Base-by-base conservation (phyloP, 768 basidiomycete species). In the Lyophyllum atratum region DNA sequence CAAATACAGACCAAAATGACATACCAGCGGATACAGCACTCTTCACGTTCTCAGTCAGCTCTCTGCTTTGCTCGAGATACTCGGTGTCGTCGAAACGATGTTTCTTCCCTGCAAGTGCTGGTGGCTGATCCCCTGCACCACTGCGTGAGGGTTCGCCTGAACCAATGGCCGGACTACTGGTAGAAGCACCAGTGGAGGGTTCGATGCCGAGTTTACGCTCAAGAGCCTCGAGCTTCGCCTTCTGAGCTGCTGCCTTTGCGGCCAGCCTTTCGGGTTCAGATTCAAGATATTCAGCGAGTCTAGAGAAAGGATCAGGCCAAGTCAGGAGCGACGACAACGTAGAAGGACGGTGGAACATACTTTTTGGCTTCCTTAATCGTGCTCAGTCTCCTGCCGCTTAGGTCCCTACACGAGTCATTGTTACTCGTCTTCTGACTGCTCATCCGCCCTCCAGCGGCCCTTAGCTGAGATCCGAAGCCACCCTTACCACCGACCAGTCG, bases 391-490 rank as follows among this genome's bases (percentile, higher is more conserved):
- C 96, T 77, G 1, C 96, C 96, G 56, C 83, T 94, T 34, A 99
- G 80, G 68, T 98, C 97, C 47, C 97, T 77, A 70, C 95, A 97
- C 8, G 92, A 92, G 69, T 98, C 95, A 60, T 95, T 95, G 71
- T 95, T 95, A 72, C 81, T 95, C 22, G 93, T 94, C 79, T 94
- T 94, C 76, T 95, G 93, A 64, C 89, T 91, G 67, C 90, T 93
- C 97, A 99, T 99, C 29, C 96, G 84, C 12, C 97, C 96, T 62
- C 97, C 97, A 14, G 96, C 96, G 0, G 97, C 96, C 70, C 97
- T 84, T 62, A 99, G 80, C 76, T 98, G 95, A 17, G 90, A 92
- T 3, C 97, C 97, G 67, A 99, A 98, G 31, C 96, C 97, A 70
- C 97, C 96, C 74, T 98, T 99, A 19, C 97, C 97, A 48, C 96